Base-by-base conservation (phyloP, 805 yeast species). In the Monosporozyma servazzii region DNA sequence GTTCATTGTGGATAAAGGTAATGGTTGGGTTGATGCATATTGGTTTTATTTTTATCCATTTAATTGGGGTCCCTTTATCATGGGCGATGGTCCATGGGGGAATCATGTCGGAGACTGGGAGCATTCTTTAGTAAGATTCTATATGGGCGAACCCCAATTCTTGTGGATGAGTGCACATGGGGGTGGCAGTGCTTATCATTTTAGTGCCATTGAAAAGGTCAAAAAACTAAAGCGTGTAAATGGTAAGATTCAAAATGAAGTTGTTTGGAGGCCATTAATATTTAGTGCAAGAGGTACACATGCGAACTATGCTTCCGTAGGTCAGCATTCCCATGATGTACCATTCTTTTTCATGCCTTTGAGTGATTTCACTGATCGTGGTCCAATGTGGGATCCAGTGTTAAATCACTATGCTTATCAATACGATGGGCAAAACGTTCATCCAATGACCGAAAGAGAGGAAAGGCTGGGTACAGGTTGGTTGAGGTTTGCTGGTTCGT, bases 41-140 rank as follows among this genome's bases (percentile, higher is more conserved):
- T 91, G 98, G 97, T 93, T 91, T 66, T 90, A 88, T 64, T 91
- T 91, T 64, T 91, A 93, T 65, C 84, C 96, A 1, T 91, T 91
- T 72, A 91, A 91, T 64, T 72, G 87, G 56, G 99, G 99, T 0
- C 97, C 99, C 0, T 91, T 83, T 69, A 97, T 91, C 9, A 89
- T 91, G 97, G 98, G 98, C 2, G 78, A 79, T 37, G 99, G 99
- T 0, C 99, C 99, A 0, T 93, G 85, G 72, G 99, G 99, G 0
- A 86, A 91, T 65, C 99, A 91, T 64, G 81, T 93, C 33, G 99
- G 98, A 6, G 99, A 91, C 71, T 91, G 99, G 99, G 99, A 91
- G 60, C 99, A 91, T 66, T 81, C 95, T 1, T 70, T 91, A 36
- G 91, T 89, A 13, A 74, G 99, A 25, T 91, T 88, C 64, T 79